Evolutionary conservation across 1,284 basidiomycete species (phyloP).

Genomic region (Cryptococcus sp.): DNA sequence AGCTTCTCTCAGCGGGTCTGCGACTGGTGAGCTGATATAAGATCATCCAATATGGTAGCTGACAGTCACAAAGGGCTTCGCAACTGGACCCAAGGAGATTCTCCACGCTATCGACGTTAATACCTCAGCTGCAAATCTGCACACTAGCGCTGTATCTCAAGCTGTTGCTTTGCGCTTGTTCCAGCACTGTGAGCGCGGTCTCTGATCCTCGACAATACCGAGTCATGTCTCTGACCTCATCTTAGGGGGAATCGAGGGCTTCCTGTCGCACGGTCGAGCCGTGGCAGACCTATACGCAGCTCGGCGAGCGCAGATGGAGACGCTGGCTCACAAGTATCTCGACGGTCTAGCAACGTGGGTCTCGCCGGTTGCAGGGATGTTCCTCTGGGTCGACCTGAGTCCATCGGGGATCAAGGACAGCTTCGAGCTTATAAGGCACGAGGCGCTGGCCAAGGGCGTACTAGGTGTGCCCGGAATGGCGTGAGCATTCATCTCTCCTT

Average conservation of each 20-base stretch:
- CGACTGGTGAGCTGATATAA: slow-evolving; percentile 32
- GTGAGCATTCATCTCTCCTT: slow-evolving; percentile 51
- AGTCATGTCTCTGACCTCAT: neutral
- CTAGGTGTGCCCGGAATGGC: slow-evolving; percentile 77
- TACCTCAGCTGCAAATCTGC: slow-evolving; percentile 64
- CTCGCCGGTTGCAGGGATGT: slow-evolving; percentile 85
- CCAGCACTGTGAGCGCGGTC: slow-evolving; percentile 60
- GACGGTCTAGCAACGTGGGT: slow-evolving; percentile 78
- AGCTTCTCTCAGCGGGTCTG: slow-evolving; percentile 75
- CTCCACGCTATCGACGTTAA: slow-evolving; percentile 72
- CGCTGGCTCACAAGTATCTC: slow-evolving; percentile 71
- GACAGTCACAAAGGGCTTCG: slow-evolving; percentile 61
- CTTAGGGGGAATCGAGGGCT: slow-evolving; percentile 67
- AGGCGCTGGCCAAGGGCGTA: slow-evolving; percentile 78
- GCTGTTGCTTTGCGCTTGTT: slow-evolving; percentile 71
- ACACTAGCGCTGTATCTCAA: slow-evolving; percentile 76
- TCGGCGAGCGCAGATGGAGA: slow-evolving; percentile 77
- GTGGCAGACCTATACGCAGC: slow-evolving; percentile 78
- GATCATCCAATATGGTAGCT: neutral
- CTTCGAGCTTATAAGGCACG: slow-evolving; percentile 70
- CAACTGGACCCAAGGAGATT: slow-evolving; percentile 73
- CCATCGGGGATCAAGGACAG: slow-evolving; percentile 61
- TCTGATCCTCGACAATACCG: neutral
- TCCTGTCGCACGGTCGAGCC: slow-evolving; percentile 67
- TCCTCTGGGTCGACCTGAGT: slow-evolving; percentile 69